Base-by-base conservation (phyloP, 495 filamentous ascomycete genomes). In the Thermochaetoides thermophila region DNA sequence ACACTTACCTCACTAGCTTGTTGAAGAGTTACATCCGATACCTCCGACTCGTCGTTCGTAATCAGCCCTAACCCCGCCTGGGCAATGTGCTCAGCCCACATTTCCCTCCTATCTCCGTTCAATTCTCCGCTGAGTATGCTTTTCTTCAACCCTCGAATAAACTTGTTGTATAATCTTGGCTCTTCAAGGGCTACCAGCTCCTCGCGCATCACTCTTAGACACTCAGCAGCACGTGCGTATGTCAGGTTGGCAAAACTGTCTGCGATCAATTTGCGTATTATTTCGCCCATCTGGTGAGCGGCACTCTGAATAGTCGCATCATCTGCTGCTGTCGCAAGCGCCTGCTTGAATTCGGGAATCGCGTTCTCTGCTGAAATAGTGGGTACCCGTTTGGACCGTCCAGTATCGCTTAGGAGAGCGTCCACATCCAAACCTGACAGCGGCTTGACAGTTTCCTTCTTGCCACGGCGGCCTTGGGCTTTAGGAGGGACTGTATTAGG, bases 391-490 rank as follows among this genome's bases (percentile, higher is more conserved):
- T n/a, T n/a, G 24, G 58, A 55, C 25, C 53, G 52, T 21, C 37
- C 37, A 34, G 44, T 73, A 59, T 49, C 59, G 27, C 66, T 64
- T 16, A 93, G 74, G 12, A 94, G 75, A 1, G 70, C 68, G 38
- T 83, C 78, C 33, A 94, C 69, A 44, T 99, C 78, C 12, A 99
- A 76, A 12, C 85, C 87, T 0, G 91, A 99, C 19, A 93, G 74
- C 0, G 91, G 91, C 38, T 83, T 85, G 39, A 78, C 70, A 7
- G 70, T 59, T 20, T 86, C 71, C 14, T 74, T 78, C 19, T 66
- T 63, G 38, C 74, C 69, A 45, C 76, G 80, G 24, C 69, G 72
- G 29, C 79, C 76, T 50, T 81, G 78, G n/a, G 71, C 67, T 48
- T 86, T 93, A 3, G 79, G 81, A 5, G 84, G 81, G 5, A 95